phyloP scores from a whole-genome alignment of 805 yeast genomes.

The Isabelozyma rhagii region DNA sequence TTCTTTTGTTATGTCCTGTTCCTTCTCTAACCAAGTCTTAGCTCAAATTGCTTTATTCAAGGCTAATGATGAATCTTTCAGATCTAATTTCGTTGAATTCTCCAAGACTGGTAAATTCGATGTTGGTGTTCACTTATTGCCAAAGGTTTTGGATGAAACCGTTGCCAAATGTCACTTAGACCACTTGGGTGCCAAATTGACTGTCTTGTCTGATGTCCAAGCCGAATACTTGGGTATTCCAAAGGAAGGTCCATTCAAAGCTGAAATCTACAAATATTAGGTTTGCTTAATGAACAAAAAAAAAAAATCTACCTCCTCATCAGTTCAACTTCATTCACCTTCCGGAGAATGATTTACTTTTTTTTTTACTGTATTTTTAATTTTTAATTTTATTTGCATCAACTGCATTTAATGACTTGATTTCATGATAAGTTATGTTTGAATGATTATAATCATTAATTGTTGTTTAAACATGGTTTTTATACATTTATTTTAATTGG shows the following conservation, averaged over 20 bases:
- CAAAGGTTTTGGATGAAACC: constrained; percentile 97
- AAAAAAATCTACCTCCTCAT: constrained; percentile 11
- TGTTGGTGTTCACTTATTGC: constrained; percentile 91
- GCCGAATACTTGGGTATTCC: constrained; percentile 93
- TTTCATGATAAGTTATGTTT: constrained; percentile 10
- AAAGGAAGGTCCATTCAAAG: constrained; percentile 93
- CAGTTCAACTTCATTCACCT: constrained; percentile 1
- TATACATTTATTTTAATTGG: constrained; percentile 11
- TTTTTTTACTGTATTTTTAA: constrained; percentile 13
- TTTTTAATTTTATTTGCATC: constrained; percentile 34
- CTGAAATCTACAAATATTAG: constrained; percentile 97
- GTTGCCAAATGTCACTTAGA: constrained; percentile 96
- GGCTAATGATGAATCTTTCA: constrained; percentile 77
- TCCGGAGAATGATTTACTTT: constrained; percentile 1
- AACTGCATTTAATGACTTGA: constrained; percentile 42
- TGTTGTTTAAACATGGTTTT: constrained; percentile 8
- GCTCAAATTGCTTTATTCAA: constrained; percentile 98
- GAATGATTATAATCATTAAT: constrained; percentile 4
- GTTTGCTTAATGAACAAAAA: neutral
- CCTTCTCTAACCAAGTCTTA: constrained; percentile 98
- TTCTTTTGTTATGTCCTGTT: constrained; percentile 98
- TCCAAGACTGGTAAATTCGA: constrained; percentile 88
- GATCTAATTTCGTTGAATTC: constrained; percentile 80
- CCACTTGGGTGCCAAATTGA: constrained; percentile 88
- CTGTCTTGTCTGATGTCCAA: constrained; percentile 74